Conservation (phyloP, 768 basidiomycete species). For the Collybia mongolica region DNA sequence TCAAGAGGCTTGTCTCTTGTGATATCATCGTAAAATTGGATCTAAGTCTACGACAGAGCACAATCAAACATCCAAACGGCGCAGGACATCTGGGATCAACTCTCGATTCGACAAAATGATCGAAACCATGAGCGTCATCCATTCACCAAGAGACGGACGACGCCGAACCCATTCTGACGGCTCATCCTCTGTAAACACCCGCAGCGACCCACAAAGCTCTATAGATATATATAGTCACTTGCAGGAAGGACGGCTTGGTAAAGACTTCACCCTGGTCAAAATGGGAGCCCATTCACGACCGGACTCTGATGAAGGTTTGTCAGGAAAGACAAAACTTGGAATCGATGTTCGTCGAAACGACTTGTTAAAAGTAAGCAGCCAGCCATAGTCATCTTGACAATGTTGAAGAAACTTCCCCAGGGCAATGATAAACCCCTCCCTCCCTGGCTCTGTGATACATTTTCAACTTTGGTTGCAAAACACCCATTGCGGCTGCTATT, state of each 20-base stretch:
- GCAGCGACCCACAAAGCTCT: constrained; percentile 38
- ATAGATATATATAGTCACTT: constrained; percentile 35
- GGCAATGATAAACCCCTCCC: constrained; percentile 36
- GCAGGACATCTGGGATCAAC: constrained; percentile 50
- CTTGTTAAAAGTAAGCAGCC: neutral
- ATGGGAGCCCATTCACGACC: constrained; percentile 20
- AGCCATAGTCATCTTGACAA: no score
- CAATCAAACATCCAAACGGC: constrained; percentile 38
- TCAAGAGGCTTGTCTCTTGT: no score
- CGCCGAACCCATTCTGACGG: constrained; percentile 35
- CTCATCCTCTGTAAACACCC: constrained; percentile 44
- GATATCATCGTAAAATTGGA: no score
- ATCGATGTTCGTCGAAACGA: constrained; percentile 2
- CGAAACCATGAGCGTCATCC: constrained; percentile 48
- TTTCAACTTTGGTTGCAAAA: constrained; percentile 41
- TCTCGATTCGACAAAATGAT: constrained; percentile 68
- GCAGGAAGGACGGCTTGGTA: constrained; percentile 32
- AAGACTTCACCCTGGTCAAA: constrained; percentile 43
- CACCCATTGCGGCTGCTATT: constrained; percentile 49
- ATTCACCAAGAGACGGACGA: constrained; percentile 21
- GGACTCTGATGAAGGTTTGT: neutral
- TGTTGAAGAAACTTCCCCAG: no score
- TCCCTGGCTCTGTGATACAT: constrained; percentile 53
- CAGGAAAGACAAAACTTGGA: no score
- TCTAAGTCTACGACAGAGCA: neutral